Percentiles rank a stretch among this genome's conserved stretches.
These are phyloP conservation scores for Prinsepia uniflora DNA, from an alignment of 306 rosid species.

Conservation along the genomic window DNA sequence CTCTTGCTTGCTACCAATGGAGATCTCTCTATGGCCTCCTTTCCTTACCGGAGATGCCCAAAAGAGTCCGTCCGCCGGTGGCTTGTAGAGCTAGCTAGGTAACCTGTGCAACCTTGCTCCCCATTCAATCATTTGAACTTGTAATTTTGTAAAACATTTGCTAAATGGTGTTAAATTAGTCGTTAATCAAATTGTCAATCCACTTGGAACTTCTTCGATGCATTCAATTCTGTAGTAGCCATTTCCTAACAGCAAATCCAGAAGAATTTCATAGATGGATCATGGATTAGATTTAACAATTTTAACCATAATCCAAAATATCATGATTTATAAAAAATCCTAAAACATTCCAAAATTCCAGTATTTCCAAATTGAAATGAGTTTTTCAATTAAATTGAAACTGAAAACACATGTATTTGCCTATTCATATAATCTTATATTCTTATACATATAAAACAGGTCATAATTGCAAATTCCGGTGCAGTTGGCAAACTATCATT, in stretches of 20 bases:
- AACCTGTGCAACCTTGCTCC: conserved; percentile 5
- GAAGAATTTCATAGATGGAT: no score
- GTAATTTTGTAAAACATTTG: conserved; percentile 25
- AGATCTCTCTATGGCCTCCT: conserved; percentile 11
- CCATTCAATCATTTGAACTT: conserved; percentile 17
- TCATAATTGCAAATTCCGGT: no score
- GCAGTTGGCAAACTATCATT: no score
- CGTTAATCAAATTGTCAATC: conserved; percentile 3
- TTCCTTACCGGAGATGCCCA: conserved; percentile 17
- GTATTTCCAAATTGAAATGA: no score
- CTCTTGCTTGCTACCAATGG: conserved; percentile 1
- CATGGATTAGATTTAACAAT: no score
- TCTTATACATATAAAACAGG: no score
- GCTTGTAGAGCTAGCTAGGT: conserved; percentile 18
- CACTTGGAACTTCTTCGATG: background rate
- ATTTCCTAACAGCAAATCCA: background rate
- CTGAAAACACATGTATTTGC: background rate
- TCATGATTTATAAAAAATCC: no score
- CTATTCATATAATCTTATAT: no score
- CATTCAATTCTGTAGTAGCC: background rate
- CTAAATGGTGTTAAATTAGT: background rate
- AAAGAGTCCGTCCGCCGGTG: conserved; percentile 1
- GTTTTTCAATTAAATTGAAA: no score
- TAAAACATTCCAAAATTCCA: no score
- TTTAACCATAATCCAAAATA: no score